Conservation (phyloP, 345 rosid genomes). For the Acer saccharum region DNA sequence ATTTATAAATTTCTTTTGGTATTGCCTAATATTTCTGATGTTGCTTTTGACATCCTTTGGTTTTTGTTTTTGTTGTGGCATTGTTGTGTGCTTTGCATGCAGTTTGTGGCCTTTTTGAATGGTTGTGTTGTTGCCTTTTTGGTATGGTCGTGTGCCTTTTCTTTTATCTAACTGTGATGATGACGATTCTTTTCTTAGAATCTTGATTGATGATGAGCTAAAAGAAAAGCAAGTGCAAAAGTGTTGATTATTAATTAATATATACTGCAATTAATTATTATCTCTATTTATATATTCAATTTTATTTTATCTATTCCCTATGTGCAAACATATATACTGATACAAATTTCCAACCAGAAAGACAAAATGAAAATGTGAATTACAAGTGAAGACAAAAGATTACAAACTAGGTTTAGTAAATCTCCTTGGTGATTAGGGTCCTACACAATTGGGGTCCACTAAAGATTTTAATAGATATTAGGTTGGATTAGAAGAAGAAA, state of each 20-base stretch:
- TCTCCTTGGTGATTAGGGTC: neutral
- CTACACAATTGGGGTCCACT: slow-evolving; percentile 7
- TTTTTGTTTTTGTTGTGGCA: too few species aligned
- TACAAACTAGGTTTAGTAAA: neutral
- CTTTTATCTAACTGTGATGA: slow-evolving; percentile 12
- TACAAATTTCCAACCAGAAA: neutral
- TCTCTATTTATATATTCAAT: neutral
- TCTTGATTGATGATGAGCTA: slow-evolving; percentile 28
- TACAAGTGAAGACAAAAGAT: slow-evolving; percentile 18
- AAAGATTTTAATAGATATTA: neutral
- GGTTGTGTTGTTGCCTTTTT: too few species aligned
- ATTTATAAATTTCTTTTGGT: too few species aligned
- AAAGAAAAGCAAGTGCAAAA: slow-evolving; percentile 44
- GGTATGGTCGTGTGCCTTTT: neutral
- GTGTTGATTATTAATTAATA: slow-evolving; percentile 36
- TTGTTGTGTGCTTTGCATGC: too few species aligned
- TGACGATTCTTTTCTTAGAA: slow-evolving; percentile 34
- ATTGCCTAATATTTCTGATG: too few species aligned
- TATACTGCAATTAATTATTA: too few species aligned
- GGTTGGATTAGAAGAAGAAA: slow-evolving; percentile 5
- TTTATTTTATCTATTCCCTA: neutral
- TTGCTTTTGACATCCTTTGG: too few species aligned
- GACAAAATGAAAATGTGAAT: neutral
- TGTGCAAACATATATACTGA: neutral
- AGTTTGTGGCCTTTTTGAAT: too few species aligned